A percentile compares a stretch with the other conserved stretches of the same genome.
These are phyloP conservation scores for Stereocaulon alpinum DNA, from an alignment of 495 filamentous ascomycete genomes.

Conservation along the genomic window DNA sequence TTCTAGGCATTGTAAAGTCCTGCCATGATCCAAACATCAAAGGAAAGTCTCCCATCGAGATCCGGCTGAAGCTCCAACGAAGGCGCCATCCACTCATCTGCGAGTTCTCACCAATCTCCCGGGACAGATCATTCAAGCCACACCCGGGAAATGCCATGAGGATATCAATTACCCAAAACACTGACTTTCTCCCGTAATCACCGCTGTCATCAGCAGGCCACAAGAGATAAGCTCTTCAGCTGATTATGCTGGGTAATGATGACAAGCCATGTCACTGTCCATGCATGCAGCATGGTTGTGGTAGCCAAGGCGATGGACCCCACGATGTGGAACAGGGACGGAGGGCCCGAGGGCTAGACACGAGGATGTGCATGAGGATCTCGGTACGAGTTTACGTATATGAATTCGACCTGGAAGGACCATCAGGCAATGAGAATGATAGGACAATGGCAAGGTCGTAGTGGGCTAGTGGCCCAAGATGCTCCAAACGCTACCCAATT, in stretches of 20 bases:
- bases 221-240: neutral
- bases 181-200: constrained; percentile 2
- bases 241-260: neutral
- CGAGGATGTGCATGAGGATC: neutral
- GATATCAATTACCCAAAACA: neutral
- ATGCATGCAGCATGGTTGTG: neutral
- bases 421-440: neutral
- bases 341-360: constrained; percentile 1
- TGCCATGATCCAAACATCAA: neutral
- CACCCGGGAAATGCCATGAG: constrained; percentile 1
- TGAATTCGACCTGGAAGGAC: neutral
- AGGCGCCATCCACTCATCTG: neutral
- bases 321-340: neutral
- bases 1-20: neutral
- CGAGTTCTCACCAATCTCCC: constrained; percentile 1
- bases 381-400: neutral
- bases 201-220: constrained; percentile 6
- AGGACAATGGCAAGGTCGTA: neutral
- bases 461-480: neutral
- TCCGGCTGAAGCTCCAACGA: neutral
- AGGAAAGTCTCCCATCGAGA: neutral
- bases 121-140: neutral
- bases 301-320: neutral
- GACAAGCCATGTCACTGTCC: neutral
- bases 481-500: neutral